Evolutionary conservation across 2,329 filamentous ascomycete species (phyloP).

Genomic region (Geosmithia flava): DNA sequence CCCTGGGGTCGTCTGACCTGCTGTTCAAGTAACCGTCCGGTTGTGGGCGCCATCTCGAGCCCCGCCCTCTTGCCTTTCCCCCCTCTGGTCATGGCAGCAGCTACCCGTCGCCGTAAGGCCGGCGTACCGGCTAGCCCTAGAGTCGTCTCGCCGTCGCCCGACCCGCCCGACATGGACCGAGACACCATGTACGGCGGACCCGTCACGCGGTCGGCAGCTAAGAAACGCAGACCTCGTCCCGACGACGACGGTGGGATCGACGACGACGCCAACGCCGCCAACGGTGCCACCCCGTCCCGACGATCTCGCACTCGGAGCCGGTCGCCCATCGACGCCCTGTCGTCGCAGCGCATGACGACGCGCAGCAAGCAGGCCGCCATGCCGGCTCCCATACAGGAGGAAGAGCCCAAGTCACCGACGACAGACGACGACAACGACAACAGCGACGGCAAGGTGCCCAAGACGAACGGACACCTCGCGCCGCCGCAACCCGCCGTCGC

Average conservation of each 20-base stretch:
- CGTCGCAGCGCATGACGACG: slow-evolving; percentile 38
- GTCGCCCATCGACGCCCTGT: slow-evolving; percentile 46
- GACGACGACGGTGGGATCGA: slow-evolving; percentile 24
- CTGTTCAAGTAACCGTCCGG: slow-evolving; percentile 25
- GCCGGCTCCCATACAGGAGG: slow-evolving; percentile 9
- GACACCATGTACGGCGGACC: slow-evolving; percentile 49
- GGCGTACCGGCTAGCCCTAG: slow-evolving; percentile 67
- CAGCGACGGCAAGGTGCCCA: slow-evolving; percentile 18
- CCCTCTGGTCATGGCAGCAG: slow-evolving; percentile 13
- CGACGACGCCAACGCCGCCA: slow-evolving; percentile 37
- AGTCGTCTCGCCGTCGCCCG: slow-evolving; percentile 82
- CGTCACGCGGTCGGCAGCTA: slow-evolving; percentile 62
- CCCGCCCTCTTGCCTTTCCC: slow-evolving; percentile 49
- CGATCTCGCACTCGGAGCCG: slow-evolving; percentile 61
- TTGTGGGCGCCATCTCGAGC: slow-evolving; percentile 43
- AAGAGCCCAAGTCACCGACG: background rate
- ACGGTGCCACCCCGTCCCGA: slow-evolving; percentile 33
- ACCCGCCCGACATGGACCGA: slow-evolving; percentile 24
- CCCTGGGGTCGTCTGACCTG: slow-evolving; percentile 32
- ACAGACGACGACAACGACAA: background rate
- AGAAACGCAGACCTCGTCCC: slow-evolving; percentile 44
- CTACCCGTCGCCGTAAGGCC: slow-evolving; percentile 29
- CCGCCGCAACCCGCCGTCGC: slow-evolving; percentile 45
- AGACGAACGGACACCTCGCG: slow-evolving; percentile 54
- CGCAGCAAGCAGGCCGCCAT: slow-evolving; percentile 19